phyloP scores from a whole-genome alignment of 306 rosid genomes.

The Fagus crenata region DNA sequence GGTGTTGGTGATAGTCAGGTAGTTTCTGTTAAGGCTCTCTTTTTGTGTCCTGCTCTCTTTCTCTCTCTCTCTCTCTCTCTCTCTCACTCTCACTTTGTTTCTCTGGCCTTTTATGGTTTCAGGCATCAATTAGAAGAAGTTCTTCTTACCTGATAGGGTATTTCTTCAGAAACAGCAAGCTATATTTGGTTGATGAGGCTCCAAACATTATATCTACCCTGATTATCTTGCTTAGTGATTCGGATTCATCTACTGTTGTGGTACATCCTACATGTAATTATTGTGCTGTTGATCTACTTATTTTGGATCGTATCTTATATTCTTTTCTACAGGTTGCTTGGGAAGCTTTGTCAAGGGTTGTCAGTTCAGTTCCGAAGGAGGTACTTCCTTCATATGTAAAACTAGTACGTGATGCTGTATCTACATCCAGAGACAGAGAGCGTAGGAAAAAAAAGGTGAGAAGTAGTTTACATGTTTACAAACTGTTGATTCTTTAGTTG shows the following conservation, averaged over 20 bases:
- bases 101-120: slow-evolving; percentile 36
- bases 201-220: slow-evolving; percentile 84
- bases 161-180: slow-evolving; percentile 88
- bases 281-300: slow-evolving; percentile 24
- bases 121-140: slow-evolving; percentile 82
- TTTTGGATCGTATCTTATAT: slow-evolving; percentile 18
- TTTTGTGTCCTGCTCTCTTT: not conserved
- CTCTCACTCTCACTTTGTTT: not conserved
- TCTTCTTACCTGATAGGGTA: slow-evolving; percentile 81
- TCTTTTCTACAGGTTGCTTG: slow-evolving; percentile 62
- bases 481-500: not conserved
- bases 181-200: slow-evolving; percentile 91
- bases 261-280: slow-evolving; percentile 46
- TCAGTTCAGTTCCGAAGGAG: slow-evolving; percentile 82
- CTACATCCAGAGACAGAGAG: slow-evolving; percentile 91
- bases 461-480: slow-evolving; percentile 8
- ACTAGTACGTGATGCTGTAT: slow-evolving; percentile 95
- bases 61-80: not conserved
- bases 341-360: slow-evolving; percentile 91
- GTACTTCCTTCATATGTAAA: slow-evolving; percentile 85
- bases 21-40: slow-evolving; percentile 16
- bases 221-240: slow-evolving; percentile 83
- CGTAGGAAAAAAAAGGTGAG: slow-evolving; percentile 93
- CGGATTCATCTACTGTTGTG: slow-evolving; percentile 74
- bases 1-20: slow-evolving; percentile 85